A percentile compares a stretch with the other conserved stretches of the same genome.
phyloP scores from a whole-genome alignment of 2,329 filamentous ascomycete genomes.

The Botrytis aclada region DNA sequence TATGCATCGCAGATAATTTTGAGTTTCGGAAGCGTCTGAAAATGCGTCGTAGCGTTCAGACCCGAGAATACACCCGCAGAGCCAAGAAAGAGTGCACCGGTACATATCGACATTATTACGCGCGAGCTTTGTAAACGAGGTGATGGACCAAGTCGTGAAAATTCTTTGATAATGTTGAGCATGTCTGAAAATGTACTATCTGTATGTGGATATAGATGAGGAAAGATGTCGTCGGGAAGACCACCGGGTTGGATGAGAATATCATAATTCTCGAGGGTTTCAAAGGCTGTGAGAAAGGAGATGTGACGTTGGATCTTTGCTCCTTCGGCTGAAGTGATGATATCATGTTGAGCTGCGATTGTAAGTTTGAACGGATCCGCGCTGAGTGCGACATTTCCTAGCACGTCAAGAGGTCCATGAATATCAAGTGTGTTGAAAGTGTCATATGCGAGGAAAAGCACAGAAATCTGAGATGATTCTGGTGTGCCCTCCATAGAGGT shows the following conservation, averaged over 20 bases:
- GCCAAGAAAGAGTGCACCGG: constrained; percentile 73
- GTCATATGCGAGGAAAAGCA: constrained; percentile 17
- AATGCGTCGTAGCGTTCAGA: constrained; percentile 77
- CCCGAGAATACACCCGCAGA: constrained; percentile 74
- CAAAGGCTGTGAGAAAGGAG: constrained; percentile 73
- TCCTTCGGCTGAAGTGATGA: constrained; percentile 11
- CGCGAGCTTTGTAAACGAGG: constrained; percentile 65
- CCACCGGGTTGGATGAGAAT: constrained; percentile 76
- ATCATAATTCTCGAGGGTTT: constrained; percentile 59
- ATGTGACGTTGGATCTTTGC: constrained; percentile 42
- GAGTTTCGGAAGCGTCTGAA: constrained; percentile 74
- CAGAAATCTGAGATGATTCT: constrained; percentile 2
- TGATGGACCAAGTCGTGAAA: constrained; percentile 73
- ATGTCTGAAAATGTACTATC: constrained; percentile 63
- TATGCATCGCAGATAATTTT: constrained; percentile 56
- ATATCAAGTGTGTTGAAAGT: constrained; percentile 19
- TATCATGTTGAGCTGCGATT: constrained; percentile 12
- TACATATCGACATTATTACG: constrained; percentile 76
- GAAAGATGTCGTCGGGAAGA: constrained; percentile 54
- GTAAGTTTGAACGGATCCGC: constrained; percentile 16
- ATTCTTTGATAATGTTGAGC: constrained; percentile 69
- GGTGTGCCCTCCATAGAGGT: constrained; percentile 4
- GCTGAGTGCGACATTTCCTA: constrained; percentile 5
- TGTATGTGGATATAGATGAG: constrained; percentile 3
- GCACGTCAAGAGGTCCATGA: constrained; percentile 13